Percentiles rank a stretch among this genome's conserved stretches.
Conservation (phyloP, 2,329 filamentous ascomycete genomes). For the Trematosphaeria pertusa region DNA sequence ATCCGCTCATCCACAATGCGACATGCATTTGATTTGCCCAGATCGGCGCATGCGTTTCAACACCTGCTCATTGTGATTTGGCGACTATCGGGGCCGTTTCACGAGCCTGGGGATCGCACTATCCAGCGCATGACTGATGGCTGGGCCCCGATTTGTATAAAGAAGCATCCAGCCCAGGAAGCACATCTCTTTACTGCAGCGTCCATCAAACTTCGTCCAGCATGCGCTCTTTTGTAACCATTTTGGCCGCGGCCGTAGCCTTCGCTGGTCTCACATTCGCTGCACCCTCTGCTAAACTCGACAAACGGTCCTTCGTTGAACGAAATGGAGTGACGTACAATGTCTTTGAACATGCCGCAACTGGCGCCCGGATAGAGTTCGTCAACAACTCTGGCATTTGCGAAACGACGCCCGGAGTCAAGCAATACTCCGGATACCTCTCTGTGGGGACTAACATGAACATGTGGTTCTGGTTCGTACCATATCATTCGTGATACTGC, state of each 20-base stretch:
- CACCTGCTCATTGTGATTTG: constrained; percentile 25
- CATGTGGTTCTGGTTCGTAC: constrained; percentile 35
- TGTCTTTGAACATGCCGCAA: constrained; percentile 39
- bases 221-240: constrained; percentile 22
- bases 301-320: constrained; percentile 32
- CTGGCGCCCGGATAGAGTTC: constrained; percentile 34
- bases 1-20: constrained; percentile 4
- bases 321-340: constrained; percentile 31
- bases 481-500: background rate
- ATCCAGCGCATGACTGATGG: background rate
- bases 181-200: background rate
- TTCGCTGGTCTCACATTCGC: constrained; percentile 16
- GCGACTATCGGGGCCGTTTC: constrained; percentile 12
- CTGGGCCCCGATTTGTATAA: background rate
- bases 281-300: constrained; percentile 20
- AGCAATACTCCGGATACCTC: constrained; percentile 61
- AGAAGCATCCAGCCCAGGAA: background rate
- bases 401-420: constrained; percentile 60
- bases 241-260: constrained; percentile 20
- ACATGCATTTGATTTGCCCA: constrained; percentile 9
- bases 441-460: constrained; percentile 57
- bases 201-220: background rate
- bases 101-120: constrained; percentile 6
- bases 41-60: constrained; percentile 1
- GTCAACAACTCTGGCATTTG: constrained; percentile 55